Conservation (phyloP, 2,329 filamentous ascomycete species). For the Nakataea oryzae region DNA sequence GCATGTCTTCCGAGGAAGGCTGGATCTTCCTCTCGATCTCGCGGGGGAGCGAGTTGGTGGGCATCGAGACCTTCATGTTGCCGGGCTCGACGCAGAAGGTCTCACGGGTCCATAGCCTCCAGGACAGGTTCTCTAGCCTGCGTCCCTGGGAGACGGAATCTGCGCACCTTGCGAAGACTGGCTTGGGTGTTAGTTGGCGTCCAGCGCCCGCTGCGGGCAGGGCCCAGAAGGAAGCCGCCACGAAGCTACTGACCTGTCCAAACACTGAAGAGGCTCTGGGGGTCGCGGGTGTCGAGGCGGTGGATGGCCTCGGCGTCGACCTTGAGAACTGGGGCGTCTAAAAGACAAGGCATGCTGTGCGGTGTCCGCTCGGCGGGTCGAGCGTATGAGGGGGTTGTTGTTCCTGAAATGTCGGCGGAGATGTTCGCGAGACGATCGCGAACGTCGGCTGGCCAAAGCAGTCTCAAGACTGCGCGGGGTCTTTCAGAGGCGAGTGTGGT, state of each 20-base stretch:
- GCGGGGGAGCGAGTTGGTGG: constrained; percentile 32
- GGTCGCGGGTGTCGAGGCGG: constrained; percentile 87
- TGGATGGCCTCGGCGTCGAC: constrained; percentile 88
- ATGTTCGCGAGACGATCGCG: constrained; percentile 13
- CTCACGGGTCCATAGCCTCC: constrained; percentile 91
- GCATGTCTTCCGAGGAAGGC: constrained; percentile 42
- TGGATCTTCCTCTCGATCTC: constrained; percentile 27
- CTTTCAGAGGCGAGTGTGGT: not conserved
- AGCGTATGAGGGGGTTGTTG: constrained; percentile 15
- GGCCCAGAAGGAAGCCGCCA: constrained; percentile 5
- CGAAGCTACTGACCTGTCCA: constrained; percentile 67
- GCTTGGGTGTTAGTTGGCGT: constrained; percentile 17
- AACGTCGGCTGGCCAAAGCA: constrained; percentile 3
- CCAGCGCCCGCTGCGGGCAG: constrained; percentile 2
- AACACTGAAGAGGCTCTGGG: constrained; percentile 90
- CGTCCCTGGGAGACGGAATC: constrained; percentile 89
- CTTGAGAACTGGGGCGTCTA: constrained; percentile 78
- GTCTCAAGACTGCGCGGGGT: not conserved
- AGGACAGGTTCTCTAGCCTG: constrained; percentile 88
- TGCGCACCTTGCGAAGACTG: constrained; percentile 90
- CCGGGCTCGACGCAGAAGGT: constrained; percentile 74
- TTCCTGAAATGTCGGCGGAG: constrained; percentile 11
- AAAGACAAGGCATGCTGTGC: constrained; percentile 64
- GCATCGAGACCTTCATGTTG: constrained; percentile 34
- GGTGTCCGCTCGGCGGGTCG: constrained; percentile 23